These are phyloP conservation scores for Stagonosporopsis chrysanthemi DNA, from an alignment of 2,329 filamentous ascomycete species.

Conservation along the genomic window DNA sequence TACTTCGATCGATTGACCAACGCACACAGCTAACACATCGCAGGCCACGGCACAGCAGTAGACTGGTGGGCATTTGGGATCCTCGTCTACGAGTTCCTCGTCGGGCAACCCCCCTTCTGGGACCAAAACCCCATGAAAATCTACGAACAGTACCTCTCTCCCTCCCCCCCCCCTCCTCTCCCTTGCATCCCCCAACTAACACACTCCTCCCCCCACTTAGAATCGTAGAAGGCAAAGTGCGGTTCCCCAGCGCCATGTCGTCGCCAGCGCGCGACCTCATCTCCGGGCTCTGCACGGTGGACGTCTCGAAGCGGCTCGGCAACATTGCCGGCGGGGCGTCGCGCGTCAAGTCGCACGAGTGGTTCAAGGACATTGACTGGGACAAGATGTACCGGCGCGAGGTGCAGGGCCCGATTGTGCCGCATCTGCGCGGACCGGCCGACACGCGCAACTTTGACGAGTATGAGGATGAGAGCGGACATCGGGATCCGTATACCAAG, in stretches of 20 bases:
- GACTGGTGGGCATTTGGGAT: conserved; percentile 91
- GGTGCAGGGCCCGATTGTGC: conserved; percentile 74
- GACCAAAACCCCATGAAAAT: conserved; percentile 87
- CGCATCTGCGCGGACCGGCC: conserved; percentile 74
- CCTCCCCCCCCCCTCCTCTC: neutral
- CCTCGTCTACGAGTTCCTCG: conserved; percentile 83
- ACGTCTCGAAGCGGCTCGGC: conserved; percentile 78
- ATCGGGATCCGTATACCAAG: conserved; percentile 70
- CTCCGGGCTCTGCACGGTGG: conserved; percentile 76
- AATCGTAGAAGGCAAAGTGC: conserved; percentile 79
- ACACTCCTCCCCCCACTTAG: conserved; percentile 55
- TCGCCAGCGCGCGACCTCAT: conserved; percentile 77
- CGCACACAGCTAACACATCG: neutral
- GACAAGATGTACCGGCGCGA: conserved; percentile 71
- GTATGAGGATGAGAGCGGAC: conserved; percentile 78
- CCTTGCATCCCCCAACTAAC: neutral
- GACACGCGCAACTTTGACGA: conserved; percentile 84
- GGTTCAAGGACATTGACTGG: conserved; percentile 78
- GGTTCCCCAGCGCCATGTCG: conserved; percentile 75
- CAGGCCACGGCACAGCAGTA: conserved; percentile 72
- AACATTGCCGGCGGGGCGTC: conserved; percentile 78
- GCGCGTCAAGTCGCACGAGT: conserved; percentile 76
- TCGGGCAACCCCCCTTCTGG: conserved; percentile 87
- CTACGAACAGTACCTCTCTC: conserved; percentile 68
- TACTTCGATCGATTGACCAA: too few species aligned